Base-by-base conservation (phyloP, 805 yeast genomes). In the Lipomyces yamanashiensis region DNA sequence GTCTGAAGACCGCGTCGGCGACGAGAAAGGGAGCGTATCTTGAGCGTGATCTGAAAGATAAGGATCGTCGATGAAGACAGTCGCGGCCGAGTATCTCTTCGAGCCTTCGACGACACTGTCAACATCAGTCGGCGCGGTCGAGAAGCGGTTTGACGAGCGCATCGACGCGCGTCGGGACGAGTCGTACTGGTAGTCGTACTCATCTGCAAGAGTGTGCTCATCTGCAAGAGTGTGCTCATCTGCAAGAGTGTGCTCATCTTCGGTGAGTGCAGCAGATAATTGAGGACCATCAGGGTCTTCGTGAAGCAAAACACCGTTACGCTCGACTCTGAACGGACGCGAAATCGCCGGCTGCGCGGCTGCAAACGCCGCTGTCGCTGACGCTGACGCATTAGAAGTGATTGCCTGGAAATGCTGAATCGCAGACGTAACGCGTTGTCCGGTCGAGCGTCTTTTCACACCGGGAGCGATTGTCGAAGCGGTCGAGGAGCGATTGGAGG, bases 351-450 rank as follows among this genome's bases (percentile, higher is more conserved):
- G 58, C 9, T 34, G 41, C 23, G 44, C 9, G 3, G 53, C 36
- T 21, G 28, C 55, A 15, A 23, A 54, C 15, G 23, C 41, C 41
- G 44, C 47, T 7, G 17, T 8, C 13, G 44, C 47, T 41, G 51
- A 36, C 19, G 55, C 44, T 45, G 56, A 39, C 17, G 53, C 37
- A 6, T 56, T 39, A n/a, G 57, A 44, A 33, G 61, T 47, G 17
- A 59, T 51, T 28, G 59, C 55, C 13, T 59, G 59, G 44, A 59
- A 66, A 47, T 63, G 67, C 54, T 63, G 60, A 28, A 66, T 59
- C 7, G 67, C 69, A 7, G 67, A 58, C 9, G 67, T 51, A 28
- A 63, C 65, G 37, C 58, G 61, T 19, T 58, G 62, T 28, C 62
- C 62, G 41, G 52, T 34, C 23, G 59, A 44, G 15, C 28, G 59